Evolutionary conservation across 495 filamentous ascomycete genomes (phyloP), one percentile per base, ranked within the genome.

Genomic region (Neurospora pannonica): DNA sequence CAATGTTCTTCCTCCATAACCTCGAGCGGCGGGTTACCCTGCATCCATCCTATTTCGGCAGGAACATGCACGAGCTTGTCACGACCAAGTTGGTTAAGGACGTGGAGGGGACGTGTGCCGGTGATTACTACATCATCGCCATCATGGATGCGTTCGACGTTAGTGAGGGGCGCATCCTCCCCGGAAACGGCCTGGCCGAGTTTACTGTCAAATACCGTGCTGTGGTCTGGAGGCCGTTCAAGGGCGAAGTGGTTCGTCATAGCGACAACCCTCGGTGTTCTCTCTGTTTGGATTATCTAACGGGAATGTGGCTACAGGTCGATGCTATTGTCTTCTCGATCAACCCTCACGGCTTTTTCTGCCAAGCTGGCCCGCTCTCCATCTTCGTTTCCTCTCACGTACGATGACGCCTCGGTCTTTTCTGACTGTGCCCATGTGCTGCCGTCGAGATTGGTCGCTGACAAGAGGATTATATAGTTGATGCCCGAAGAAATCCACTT

Each of bases 1-100:
- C 70, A 71, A 99, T 98, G 96, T 99, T 98, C 82, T 99, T 99
- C 86, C 92, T 99, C 78, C 92, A 97, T 83, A 93, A 97, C 76
- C 91, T 98, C 80, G 94, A 97, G 84, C 94, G 94, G 78, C 88
- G 91, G 76, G 95, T 99, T 76, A 92, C 93, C 71, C 88, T 99
- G 77, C 97, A 99, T 81, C 96, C 96, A 39, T 98, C 96, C 36
- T 98, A 94, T 84, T 98, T 99, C 80, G 94, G 94, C 73, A 89
- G 92, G 43, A 92, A 94, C 78, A 94, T 97, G 87, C 90, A 93
- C 71, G 92, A 97, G 72, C 90, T 97, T 78, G 90, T 99, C 9
- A 93, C 92, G 48, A 90, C 90, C 71, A 92, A 94, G 76, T 89
- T 99, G 21, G 88, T 97, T 73, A 90, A 92, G 78, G 95, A 98